Evolutionary conservation across 2,329 filamentous ascomycete genomes (phyloP).

Genomic region (Dactylellina cionopaga): DNA sequence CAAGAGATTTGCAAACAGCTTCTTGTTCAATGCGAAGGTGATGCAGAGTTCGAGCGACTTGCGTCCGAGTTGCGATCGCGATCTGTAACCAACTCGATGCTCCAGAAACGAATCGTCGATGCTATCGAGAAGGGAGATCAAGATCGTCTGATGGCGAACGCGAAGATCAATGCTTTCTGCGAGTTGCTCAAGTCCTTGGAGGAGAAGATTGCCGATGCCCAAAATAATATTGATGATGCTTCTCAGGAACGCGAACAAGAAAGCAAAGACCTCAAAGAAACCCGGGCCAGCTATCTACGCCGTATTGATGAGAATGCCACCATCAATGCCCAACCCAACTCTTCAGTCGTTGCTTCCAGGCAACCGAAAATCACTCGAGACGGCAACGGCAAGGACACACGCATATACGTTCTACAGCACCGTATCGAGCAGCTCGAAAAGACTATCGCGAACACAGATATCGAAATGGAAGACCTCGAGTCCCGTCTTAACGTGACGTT

Average conservation of each 20-base stretch:
- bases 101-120: conserved; percentile 79
- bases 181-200: conserved; percentile 81
- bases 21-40: conserved; percentile 62
- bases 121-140: conserved; percentile 85
- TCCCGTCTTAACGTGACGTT: conserved; percentile 82
- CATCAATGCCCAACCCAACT: conserved; percentile 21
- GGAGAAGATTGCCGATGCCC: conserved; percentile 82
- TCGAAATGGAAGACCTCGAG: conserved; percentile 85
- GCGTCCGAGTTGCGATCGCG: conserved; percentile 62
- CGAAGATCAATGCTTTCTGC: conserved; percentile 85
- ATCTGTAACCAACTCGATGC: conserved; percentile 69
- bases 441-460: conserved; percentile 77
- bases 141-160: conserved; percentile 81
- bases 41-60: conserved; percentile 71
- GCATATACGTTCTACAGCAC: conserved; percentile 72
- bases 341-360: conserved; percentile 54
- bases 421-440: conserved; percentile 86
- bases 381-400: conserved; percentile 59
- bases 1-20: conserved; percentile 73
- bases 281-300: conserved; percentile 78
- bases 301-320: conserved; percentile 65
- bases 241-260: conserved; percentile 88
- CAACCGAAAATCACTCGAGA: conserved; percentile 50
- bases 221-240: conserved; percentile 85
- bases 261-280: conserved; percentile 77